Conservation (phyloP, 2,329 filamentous ascomycete species). For the Cytospora paraplurivora region DNA sequence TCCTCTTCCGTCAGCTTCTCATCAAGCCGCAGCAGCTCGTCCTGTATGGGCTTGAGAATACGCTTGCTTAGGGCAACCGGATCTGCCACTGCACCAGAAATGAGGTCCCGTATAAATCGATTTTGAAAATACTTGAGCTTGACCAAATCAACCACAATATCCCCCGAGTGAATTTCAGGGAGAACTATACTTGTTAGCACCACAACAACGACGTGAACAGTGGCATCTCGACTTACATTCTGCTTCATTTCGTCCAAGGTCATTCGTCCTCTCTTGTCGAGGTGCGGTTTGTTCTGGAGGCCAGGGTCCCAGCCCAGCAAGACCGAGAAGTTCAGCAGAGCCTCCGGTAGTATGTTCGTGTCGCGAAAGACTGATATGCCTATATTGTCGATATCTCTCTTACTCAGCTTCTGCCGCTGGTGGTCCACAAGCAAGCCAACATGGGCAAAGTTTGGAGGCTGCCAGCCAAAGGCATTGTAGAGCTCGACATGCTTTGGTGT, state of each 20-base stretch:
- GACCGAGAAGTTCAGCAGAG: slow-evolving; percentile 77
- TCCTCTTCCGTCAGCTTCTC: background rate
- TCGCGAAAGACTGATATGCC: slow-evolving; percentile 53
- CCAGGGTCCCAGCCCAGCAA: slow-evolving; percentile 81
- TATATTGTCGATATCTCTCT: slow-evolving; percentile 65
- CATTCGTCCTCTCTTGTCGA: slow-evolving; percentile 66
- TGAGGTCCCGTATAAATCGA: slow-evolving; percentile 17
- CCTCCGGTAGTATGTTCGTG: slow-evolving; percentile 49
- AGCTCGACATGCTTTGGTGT: slow-evolving; percentile 73
- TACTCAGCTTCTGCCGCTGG: slow-evolving; percentile 79
- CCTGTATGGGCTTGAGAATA: slow-evolving; percentile 31
- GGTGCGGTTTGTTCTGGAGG: slow-evolving; percentile 35
- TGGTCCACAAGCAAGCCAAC: slow-evolving; percentile 72
- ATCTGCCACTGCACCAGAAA: slow-evolving; percentile 17
- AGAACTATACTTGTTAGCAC: slow-evolving; percentile 58
- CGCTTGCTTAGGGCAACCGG: slow-evolving; percentile 11
- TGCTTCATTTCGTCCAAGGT: slow-evolving; percentile 69
- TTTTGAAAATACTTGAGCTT: slow-evolving; percentile 80
- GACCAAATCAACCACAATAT: slow-evolving; percentile 77
- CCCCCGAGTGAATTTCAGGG: slow-evolving; percentile 85
- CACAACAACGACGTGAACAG: slow-evolving; percentile 10
- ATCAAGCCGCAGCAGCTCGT: slow-evolving; percentile 27
- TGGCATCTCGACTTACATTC: slow-evolving; percentile 53
- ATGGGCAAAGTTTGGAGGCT: slow-evolving; percentile 74
- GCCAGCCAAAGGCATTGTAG: slow-evolving; percentile 79